Percentiles rank a stretch among this genome's conserved stretches.
These are phyloP conservation scores for Phytophthora cactorum DNA, from an alignment of 352 stramenopile genomes.

Conservation along the genomic window DNA sequence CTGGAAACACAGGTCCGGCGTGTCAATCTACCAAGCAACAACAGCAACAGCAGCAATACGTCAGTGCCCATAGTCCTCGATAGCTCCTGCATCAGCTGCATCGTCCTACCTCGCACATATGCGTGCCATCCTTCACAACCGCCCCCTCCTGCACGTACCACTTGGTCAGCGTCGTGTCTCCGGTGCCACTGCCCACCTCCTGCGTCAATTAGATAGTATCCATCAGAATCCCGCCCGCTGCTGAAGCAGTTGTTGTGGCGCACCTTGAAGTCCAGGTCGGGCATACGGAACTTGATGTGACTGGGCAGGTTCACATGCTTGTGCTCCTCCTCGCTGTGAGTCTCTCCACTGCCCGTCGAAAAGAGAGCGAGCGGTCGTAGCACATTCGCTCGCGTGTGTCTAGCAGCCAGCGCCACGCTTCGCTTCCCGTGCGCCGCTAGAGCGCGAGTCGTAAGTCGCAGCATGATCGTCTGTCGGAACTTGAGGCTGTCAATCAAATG, in stretches of 20 bases:
- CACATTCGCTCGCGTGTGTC: background rate
- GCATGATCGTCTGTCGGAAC: conserved; percentile 4
- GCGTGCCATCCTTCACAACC: conserved; percentile 64
- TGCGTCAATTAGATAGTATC: conserved; percentile 16
- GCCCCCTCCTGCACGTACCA: conserved; percentile 76
- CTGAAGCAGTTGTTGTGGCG: background rate
- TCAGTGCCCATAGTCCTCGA: conserved; percentile 6
- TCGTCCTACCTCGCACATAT: conserved; percentile 76
- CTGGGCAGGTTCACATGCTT: conserved; percentile 45
- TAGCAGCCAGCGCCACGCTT: conserved; percentile 8
- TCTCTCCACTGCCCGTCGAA: conserved; percentile 8
- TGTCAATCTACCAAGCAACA: conserved; percentile 69
- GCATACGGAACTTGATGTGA: conserved; percentile 90
- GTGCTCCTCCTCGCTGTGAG: conserved; percentile 13
- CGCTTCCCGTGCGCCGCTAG: conserved; percentile 18
- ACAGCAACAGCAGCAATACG: background rate
- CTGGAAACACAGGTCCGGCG: conserved; percentile 81
- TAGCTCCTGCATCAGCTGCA: background rate
- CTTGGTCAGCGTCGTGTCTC: conserved; percentile 74
- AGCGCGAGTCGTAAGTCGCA: conserved; percentile 21
- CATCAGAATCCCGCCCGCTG: background rate
- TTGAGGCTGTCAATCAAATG: background rate
- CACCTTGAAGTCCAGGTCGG: conserved; percentile 86
- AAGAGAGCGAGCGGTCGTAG: conserved; percentile 8
- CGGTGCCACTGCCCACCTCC: conserved; percentile 62